Percentiles rank a stretch among this genome's conserved stretches.
phyloP scores from a whole-genome alignment of 2,329 filamentous ascomycete genomes.

The Sporothrix schenckii region DNA sequence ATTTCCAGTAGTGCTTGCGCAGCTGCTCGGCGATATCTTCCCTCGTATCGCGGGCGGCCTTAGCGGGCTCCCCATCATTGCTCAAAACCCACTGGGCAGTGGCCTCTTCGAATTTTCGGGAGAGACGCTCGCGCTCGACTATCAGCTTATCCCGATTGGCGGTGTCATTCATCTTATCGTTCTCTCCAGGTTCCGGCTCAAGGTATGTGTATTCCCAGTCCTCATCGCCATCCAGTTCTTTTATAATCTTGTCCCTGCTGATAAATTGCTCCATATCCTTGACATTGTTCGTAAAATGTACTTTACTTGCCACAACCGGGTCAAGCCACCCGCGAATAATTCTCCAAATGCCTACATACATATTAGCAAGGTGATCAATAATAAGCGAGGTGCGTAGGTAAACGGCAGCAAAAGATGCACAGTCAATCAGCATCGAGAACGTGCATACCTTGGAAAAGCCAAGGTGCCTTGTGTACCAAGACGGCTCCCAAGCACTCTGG shows the following conservation, averaged over 20 bases:
- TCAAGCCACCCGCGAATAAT: slow-evolving; percentile 96
- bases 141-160: slow-evolving; percentile 66
- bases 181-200: slow-evolving; percentile 76
- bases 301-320: slow-evolving; percentile 90
- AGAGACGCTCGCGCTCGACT: slow-evolving; percentile 64
- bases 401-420: background rate
- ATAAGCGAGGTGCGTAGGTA: background rate
- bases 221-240: slow-evolving; percentile 84
- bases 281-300: slow-evolving; percentile 85
- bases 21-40: slow-evolving; percentile 65
- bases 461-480: slow-evolving; percentile 92
- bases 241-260: slow-evolving; percentile 68
- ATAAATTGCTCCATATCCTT: slow-evolving; percentile 81
- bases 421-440: background rate
- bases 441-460: slow-evolving; percentile 83
- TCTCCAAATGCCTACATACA: slow-evolving; percentile 77
- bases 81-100: slow-evolving; percentile 75
- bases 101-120: slow-evolving; percentile 71
- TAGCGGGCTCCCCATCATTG: slow-evolving; percentile 51
- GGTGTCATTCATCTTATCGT: slow-evolving; percentile 70
- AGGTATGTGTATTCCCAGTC: slow-evolving; percentile 81
- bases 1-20: slow-evolving; percentile 77
- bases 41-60: slow-evolving; percentile 59
- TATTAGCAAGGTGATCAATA: slow-evolving; percentile 26
- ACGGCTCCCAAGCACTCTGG: slow-evolving; percentile 89